Percentiles rank a stretch among this genome's conserved stretches.
Conservation (phyloP, 805 yeast genomes). For the Phaffomyces opuntiae region DNA sequence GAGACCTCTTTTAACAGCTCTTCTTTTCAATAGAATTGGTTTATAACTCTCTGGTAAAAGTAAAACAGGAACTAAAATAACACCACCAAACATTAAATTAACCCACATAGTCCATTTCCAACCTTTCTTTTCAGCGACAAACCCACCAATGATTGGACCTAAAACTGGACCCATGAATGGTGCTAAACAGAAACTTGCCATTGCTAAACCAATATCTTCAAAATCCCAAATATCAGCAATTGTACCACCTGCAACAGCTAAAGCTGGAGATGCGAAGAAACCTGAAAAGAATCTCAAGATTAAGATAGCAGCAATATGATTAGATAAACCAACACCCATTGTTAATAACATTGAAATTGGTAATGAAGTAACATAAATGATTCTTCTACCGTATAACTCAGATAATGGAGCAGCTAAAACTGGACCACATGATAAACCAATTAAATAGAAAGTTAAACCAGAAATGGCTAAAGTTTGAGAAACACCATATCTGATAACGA, state of each 20-base stretch:
- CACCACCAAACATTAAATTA: constrained; percentile 58
- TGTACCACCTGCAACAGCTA: constrained; percentile 83
- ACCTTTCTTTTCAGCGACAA: constrained; percentile 52
- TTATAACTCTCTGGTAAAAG: constrained; percentile 64
- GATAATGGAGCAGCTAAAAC: constrained; percentile 67
- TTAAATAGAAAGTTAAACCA: constrained; percentile 61
- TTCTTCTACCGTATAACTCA: constrained; percentile 61
- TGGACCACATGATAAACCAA: constrained; percentile 71
- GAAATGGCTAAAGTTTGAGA: constrained; percentile 56
- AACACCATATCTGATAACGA: constrained; percentile 40
- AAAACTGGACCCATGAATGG: constrained; percentile 77
- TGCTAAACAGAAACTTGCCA: constrained; percentile 70
- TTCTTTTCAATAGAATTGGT: constrained; percentile 49
- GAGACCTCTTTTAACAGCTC: constrained; percentile 57
- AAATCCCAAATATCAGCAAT: constrained; percentile 71
- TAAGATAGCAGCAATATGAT: constrained; percentile 52
- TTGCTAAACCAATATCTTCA: constrained; percentile 60
- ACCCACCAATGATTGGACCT: constrained; percentile 72
- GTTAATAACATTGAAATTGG: constrained; percentile 65
- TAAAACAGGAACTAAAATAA: constrained; percentile 39
- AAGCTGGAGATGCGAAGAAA: constrained; percentile 70
- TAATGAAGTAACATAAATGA: constrained; percentile 50
- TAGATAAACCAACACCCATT: constrained; percentile 65
- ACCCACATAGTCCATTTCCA: constrained; percentile 75
- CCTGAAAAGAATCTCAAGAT: constrained; percentile 73